These are phyloP conservation scores for Talaromyces sp. DNA, from an alignment of 2,329 filamentous ascomycete species.

Conservation along the genomic window DNA sequence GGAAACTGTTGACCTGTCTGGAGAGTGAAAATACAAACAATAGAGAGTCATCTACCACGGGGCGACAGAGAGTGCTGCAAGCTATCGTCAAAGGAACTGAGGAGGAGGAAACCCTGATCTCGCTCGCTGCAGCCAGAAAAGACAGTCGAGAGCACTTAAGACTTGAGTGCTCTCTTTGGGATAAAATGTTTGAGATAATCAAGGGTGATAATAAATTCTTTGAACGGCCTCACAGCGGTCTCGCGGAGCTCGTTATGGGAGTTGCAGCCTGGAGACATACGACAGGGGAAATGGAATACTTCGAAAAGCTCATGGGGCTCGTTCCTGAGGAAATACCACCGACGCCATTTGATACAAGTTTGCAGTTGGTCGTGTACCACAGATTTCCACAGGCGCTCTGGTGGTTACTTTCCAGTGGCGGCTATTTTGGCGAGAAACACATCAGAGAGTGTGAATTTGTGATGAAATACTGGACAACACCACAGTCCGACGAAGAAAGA, in stretches of 20 bases:
- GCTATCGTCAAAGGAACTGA: background rate
- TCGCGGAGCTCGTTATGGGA: background rate
- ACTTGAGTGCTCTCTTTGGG: background rate
- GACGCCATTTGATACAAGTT: background rate
- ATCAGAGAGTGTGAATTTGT: constrained; percentile 4
- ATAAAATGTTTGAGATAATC: background rate
- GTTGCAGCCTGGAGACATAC: background rate
- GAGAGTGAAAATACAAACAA: constrained; percentile 14
- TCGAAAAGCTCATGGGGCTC: constrained; percentile 3
- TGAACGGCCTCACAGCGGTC: background rate
- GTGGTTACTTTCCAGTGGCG: constrained; percentile 15
- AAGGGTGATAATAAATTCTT: background rate
- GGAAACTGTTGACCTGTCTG: constrained; percentile 26
- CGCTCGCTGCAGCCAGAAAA: background rate
- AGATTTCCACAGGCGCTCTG: constrained; percentile 7
- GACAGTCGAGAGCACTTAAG: background rate
- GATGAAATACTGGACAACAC: background rate
- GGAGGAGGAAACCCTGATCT: background rate
- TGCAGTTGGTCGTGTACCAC: constrained; percentile 8
- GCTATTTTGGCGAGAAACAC: constrained; percentile 1
- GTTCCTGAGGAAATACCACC: too few species aligned
- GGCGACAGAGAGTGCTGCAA: background rate
- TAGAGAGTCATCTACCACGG: too few species aligned
- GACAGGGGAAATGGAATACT: background rate
- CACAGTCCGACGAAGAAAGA: background rate